These are phyloP conservation scores for Candida silvatica DNA, from an alignment of 805 yeast species.

Conservation along the genomic window DNA sequence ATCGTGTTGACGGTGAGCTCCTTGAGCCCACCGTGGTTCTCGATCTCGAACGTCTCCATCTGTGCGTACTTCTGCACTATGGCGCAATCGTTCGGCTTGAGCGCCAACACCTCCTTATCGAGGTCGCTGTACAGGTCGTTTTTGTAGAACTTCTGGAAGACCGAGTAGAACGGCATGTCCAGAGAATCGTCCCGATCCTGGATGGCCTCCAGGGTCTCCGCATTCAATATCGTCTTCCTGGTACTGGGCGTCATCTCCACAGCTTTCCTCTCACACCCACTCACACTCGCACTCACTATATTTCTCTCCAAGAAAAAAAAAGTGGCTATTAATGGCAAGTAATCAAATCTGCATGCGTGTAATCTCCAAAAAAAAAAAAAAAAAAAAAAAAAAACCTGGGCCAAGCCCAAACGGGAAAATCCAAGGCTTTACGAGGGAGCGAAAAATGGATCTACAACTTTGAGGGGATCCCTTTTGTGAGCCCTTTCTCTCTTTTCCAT, in stretches of 20 bases:
- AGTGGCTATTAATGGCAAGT: no score
- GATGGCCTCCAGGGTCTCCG: slow-evolving; percentile 10
- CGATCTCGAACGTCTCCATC: slow-evolving; percentile 30
- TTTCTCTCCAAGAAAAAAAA: no score
- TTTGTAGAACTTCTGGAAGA: slow-evolving; percentile 7
- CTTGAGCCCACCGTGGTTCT: slow-evolving; percentile 15
- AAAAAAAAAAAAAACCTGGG: no score
- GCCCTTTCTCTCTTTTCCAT: no score
- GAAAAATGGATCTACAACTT: no score
- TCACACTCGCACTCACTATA: no score
- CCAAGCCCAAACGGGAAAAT: no score
- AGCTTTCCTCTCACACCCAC: not conserved
- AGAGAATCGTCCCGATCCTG: slow-evolving; percentile 11
- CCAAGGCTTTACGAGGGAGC: no score
- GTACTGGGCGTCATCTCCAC: not conserved
- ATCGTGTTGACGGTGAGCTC: slow-evolving; percentile 31
- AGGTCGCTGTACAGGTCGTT: slow-evolving; percentile 24
- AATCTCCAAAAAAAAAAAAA: no score
- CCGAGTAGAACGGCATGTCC: slow-evolving; percentile 3
- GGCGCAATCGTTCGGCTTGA: slow-evolving; percentile 49
- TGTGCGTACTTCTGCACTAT: slow-evolving; percentile 39
- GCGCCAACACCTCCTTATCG: slow-evolving; percentile 30
- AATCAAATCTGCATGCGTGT: no score
- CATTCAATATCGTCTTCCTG: slow-evolving; percentile 8
- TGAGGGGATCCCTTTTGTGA: no score